These are phyloP conservation scores for Aspergillus bertholletiae DNA, from an alignment of 495 filamentous ascomycete species.

Conservation along the genomic window DNA sequence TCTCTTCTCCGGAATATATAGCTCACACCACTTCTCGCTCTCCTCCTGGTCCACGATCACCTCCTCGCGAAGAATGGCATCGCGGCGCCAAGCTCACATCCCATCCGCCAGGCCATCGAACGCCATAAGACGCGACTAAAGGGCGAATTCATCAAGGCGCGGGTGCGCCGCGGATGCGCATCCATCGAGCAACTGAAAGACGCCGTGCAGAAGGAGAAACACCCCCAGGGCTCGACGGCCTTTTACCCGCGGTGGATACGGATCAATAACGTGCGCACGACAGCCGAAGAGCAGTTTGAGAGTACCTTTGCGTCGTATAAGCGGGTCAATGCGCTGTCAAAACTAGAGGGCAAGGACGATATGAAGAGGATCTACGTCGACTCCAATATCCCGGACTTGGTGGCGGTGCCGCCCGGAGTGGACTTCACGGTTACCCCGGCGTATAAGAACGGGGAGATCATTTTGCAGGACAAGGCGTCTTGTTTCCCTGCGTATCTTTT, in stretches of 20 bases:
- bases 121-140: conserved; percentile 76
- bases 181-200: conserved; percentile 60
- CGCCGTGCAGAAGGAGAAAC: conserved; percentile 43
- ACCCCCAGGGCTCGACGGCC: conserved; percentile 15
- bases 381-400: conserved; percentile 72
- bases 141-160: conserved; percentile 76
- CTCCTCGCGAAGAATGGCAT: conserved; percentile 78
- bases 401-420: conserved; percentile 66
- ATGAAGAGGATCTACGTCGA: conserved; percentile 58
- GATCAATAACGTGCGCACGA: conserved; percentile 74
- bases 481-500: conserved; percentile 87
- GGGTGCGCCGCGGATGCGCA: conserved; percentile 65
- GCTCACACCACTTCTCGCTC: conserved; percentile 75
- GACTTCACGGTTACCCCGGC: conserved; percentile 68
- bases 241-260: conserved; percentile 83
- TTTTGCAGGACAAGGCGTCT: conserved; percentile 93
- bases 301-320: conserved; percentile 63
- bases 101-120: conserved; percentile 67
- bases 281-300: conserved; percentile 61
- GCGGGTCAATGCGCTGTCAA: conserved; percentile 42
- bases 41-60: conserved; percentile 84
- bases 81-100: conserved; percentile 70
- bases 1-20: conserved; percentile 38
- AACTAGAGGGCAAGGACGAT: conserved; percentile 24
- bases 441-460: conserved; percentile 73